These are phyloP conservation scores for Plasmodium vinckei DNA, from an alignment of 169 alveolate genomes.

Conservation along the genomic window DNA sequence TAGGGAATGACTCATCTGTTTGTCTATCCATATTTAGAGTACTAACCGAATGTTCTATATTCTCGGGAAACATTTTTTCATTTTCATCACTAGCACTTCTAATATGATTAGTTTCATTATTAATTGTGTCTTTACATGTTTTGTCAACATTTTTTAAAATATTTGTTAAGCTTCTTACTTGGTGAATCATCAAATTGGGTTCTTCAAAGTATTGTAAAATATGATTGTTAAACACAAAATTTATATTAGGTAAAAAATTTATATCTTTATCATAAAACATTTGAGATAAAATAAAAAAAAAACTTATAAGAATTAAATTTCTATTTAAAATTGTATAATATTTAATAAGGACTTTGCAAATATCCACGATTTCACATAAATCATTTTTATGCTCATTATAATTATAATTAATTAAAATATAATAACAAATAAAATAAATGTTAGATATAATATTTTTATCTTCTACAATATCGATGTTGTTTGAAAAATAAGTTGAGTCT, in stretches of 20 bases:
- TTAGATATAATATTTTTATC: constrained; percentile 16
- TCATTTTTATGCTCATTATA: neutral
- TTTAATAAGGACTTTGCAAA: constrained; percentile 27
- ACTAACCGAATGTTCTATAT: no score
- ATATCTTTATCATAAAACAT: constrained; percentile 10
- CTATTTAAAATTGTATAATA: constrained; percentile 18
- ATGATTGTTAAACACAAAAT: neutral
- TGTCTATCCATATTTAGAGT: no score
- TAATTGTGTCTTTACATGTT: neutral
- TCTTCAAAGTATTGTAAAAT: neutral
- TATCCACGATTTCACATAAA: constrained; percentile 1
- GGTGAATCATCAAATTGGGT: neutral
- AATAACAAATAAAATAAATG: constrained; percentile 40
- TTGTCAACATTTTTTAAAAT: neutral
- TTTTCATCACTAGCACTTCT: neutral
- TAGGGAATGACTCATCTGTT: neutral
- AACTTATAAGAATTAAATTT: constrained; percentile 36
- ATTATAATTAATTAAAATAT: constrained; percentile 13
- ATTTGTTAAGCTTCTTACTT: neutral
- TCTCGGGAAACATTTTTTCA: neutral
- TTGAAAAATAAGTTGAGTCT: neutral
- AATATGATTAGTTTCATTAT: neutral
- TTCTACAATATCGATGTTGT: neutral
- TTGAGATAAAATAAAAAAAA: constrained; percentile 27
- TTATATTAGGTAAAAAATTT: constrained; percentile 1